Evolutionary conservation across 1,139 yeast species (phyloP).

Genomic region (Debaryomycetaceae sp.): DNA sequence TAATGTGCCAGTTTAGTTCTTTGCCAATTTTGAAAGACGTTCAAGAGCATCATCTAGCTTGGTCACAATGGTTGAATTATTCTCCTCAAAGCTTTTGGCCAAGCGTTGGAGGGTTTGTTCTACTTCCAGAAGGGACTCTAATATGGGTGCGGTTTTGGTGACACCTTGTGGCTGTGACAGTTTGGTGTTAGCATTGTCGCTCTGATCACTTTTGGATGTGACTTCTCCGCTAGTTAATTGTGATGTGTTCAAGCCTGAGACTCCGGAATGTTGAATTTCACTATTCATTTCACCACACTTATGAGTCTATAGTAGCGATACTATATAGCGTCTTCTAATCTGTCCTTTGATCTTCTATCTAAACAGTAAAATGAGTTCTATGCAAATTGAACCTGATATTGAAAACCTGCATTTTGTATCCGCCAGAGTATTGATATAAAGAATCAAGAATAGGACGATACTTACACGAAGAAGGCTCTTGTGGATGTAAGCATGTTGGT

Average conservation of each 20-base stretch:
- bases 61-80: not conserved
- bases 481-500: not conserved
- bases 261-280: not conserved
- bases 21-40: not conserved
- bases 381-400: too few species aligned
- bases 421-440: not conserved
- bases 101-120: not conserved
- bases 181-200: not conserved
- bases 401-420: not conserved
- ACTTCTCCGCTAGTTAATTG: slow-evolving; percentile 12
- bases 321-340: too few species aligned
- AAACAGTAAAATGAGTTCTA: too few species aligned
- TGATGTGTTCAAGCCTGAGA: slow-evolving; percentile 16
- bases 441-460: too few species aligned
- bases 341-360: too few species aligned
- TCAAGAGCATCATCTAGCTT: not conserved
- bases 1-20: too few species aligned
- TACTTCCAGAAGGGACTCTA: not conserved
- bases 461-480: too few species aligned
- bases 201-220: slow-evolving; percentile 2
- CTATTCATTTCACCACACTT: not conserved
- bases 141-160: not conserved
- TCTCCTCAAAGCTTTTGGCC: not conserved
- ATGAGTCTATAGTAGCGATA: too few species aligned
- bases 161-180: not conserved